phyloP scores from a whole-genome alignment of 1,139 yeast species.

The Meyerozyma smithsonii region DNA sequence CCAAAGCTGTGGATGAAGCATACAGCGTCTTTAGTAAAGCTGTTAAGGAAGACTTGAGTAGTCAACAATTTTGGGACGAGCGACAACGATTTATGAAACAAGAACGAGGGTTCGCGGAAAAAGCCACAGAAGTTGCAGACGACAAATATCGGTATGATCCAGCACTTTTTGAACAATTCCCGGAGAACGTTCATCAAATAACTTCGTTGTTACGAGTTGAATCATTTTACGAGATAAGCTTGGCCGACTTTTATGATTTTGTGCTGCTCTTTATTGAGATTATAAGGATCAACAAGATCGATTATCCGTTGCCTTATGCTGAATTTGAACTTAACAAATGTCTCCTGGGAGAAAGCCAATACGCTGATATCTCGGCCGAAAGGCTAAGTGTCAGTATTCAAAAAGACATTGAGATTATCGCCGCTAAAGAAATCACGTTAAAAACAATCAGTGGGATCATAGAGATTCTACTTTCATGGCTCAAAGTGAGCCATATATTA shows the following conservation, averaged over 20 bases:
- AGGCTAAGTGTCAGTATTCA: constrained; percentile 3
- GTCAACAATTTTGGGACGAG: constrained; percentile 68
- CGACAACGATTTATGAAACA: constrained; percentile 64
- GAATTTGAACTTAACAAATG: constrained; percentile 31
- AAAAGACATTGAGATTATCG: constrained; percentile 40
- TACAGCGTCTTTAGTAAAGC: constrained; percentile 52
- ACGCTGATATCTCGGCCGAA: constrained; percentile 5
- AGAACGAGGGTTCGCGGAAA: constrained; percentile 61
- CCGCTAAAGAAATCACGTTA: constrained; percentile 60
- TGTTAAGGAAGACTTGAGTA: constrained; percentile 60
- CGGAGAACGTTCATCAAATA: constrained; percentile 30
- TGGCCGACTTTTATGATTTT: constrained; percentile 57
- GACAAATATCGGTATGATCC: constrained; percentile 9
- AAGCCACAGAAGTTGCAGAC: constrained; percentile 9
- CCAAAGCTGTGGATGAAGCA: constrained; percentile 79
- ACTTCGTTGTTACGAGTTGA: constrained; percentile 56
- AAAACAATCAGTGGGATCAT: constrained; percentile 60
- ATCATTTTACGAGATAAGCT: constrained; percentile 45
- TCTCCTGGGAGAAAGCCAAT: neutral
- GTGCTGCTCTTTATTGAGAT: constrained; percentile 61
- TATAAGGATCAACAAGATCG: constrained; percentile 46
- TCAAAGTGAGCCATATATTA: constrained; percentile 68
- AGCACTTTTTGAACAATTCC: constrained; percentile 19
- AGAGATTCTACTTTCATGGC: constrained; percentile 62
- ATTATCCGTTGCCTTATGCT: constrained; percentile 30